phyloP scores from a whole-genome alignment of 202 grass and related monocot species.

The Dendrocalamus latiflorus region DNA sequence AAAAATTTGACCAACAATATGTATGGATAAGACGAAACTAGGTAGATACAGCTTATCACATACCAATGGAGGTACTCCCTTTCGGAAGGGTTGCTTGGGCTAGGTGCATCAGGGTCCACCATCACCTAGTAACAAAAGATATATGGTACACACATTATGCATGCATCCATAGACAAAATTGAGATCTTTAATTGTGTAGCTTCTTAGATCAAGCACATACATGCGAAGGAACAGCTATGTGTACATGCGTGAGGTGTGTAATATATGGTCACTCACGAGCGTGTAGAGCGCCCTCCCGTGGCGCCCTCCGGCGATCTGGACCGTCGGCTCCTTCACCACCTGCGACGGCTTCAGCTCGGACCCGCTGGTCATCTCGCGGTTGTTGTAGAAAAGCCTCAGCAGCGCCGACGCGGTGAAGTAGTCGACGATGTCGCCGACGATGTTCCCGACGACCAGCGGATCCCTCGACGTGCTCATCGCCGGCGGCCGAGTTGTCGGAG shows the following conservation, averaged over 20 bases:
- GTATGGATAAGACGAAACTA: background rate
- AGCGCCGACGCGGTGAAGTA: slow-evolving; percentile 29
- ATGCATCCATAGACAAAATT: background rate
- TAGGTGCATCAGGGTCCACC: slow-evolving; percentile 80
- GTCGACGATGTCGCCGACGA: slow-evolving; percentile 61
- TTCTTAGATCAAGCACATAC: background rate
- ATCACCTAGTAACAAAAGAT: slow-evolving; percentile 50
- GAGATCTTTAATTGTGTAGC: background rate
- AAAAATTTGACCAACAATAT: background rate
- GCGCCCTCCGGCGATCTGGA: slow-evolving; percentile 27
- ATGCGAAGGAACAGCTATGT: background rate
- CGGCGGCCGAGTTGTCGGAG: background rate
- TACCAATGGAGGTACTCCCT: slow-evolving; percentile 96
- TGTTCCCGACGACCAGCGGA: slow-evolving; percentile 50
- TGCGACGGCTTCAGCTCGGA: slow-evolving; percentile 66
- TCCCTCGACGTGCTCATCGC: slow-evolving; percentile 42
- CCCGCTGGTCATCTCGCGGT: slow-evolving; percentile 48
- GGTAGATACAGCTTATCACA: background rate
- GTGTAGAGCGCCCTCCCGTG: slow-evolving; percentile 46
- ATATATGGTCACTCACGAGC: slow-evolving; percentile 34
- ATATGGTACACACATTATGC: background rate
- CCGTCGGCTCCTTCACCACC: slow-evolving; percentile 40
- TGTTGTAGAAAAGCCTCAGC: slow-evolving; percentile 45
- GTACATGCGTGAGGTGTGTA: background rate
- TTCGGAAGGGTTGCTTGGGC: slow-evolving; percentile 72